phyloP scores from a whole-genome alignment of 1,284 basidiomycete species.

The Leucoagaricus sp. region DNA sequence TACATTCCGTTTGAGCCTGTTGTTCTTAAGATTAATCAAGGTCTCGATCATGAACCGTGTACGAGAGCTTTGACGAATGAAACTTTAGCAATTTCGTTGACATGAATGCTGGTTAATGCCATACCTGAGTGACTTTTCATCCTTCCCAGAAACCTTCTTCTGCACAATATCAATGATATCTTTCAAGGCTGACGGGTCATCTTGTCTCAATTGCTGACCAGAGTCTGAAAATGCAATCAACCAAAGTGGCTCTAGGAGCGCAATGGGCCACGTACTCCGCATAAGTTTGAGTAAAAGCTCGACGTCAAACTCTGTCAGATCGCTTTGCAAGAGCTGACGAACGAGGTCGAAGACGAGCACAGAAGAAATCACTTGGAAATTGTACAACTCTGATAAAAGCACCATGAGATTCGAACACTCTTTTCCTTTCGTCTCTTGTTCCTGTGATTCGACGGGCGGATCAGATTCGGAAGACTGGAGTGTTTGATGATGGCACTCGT shows the following conservation, averaged over 20 bases:
- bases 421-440: constrained; percentile 57
- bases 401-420: constrained; percentile 89
- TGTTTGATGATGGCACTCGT: constrained; percentile 57
- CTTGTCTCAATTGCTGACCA: constrained; percentile 84
- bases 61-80: constrained; percentile 57
- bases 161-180: constrained; percentile 88
- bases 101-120: background rate
- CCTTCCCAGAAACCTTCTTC: constrained; percentile 61
- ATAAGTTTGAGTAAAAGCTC: constrained; percentile 89
- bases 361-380: constrained; percentile 91
- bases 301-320: constrained; percentile 77
- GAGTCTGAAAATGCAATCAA: constrained; percentile 58
- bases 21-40: constrained; percentile 87
- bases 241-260: background rate
- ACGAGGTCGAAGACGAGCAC: constrained; percentile 91
- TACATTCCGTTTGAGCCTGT: constrained; percentile 72
- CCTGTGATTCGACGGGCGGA: constrained; percentile 16
- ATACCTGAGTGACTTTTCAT: constrained; percentile 58
- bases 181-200: constrained; percentile 83
- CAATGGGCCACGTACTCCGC: constrained; percentile 64
- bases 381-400: constrained; percentile 91
- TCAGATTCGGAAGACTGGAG: constrained; percentile 23
- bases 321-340: constrained; percentile 68
- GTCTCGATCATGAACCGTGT: constrained; percentile 94
- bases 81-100: background rate